phyloP scores from a whole-genome alignment of 106 monocot genomes.

The Acorus gramineus region DNA sequence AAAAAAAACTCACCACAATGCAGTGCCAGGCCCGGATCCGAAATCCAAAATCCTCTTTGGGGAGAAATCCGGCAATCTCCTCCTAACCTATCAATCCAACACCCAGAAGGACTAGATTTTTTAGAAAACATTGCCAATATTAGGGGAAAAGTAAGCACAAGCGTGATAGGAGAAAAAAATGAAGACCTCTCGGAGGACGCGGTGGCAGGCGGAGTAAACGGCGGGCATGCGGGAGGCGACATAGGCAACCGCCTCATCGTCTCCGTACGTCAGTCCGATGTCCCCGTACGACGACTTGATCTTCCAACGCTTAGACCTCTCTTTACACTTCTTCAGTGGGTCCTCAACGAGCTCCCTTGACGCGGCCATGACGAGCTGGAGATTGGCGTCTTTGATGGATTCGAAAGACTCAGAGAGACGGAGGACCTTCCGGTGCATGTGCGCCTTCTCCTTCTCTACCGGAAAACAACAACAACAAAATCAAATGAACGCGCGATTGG shows the following conservation, averaged over 20 bases:
- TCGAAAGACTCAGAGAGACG: conserved; percentile 58
- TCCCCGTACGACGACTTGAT: conserved; percentile 84
- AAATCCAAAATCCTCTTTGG: conserved; percentile 82
- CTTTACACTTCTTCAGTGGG: conserved; percentile 28
- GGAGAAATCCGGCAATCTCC: conserved; percentile 70
- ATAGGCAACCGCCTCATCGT: conserved; percentile 89
- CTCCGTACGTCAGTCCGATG: conserved; percentile 65
- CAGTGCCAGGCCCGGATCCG: conserved; percentile 87
- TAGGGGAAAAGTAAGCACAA: background rate
- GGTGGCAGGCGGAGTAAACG: conserved; percentile 80
- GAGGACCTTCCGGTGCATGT: conserved; percentile 81
- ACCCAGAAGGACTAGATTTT: background rate
- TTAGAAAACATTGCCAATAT: background rate
- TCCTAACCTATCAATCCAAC: conserved; percentile 33
- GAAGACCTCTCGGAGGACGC: conserved; percentile 80
- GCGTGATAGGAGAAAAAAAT: background rate
- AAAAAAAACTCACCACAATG: conserved; percentile 45
- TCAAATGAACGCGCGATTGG: background rate
- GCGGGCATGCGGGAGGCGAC: conserved; percentile 97
- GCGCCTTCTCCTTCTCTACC: conserved; percentile 38
- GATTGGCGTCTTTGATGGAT: conserved; percentile 50
- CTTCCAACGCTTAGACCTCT: conserved; percentile 68
- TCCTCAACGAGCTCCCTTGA: conserved; percentile 62
- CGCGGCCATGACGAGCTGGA: conserved; percentile 36
- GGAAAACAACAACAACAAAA: background rate